Evolutionary conservation across 805 yeast species (phyloP), one percentile per base, ranked within the genome.

Genomic region (Lipomyces orientalis): DNA sequence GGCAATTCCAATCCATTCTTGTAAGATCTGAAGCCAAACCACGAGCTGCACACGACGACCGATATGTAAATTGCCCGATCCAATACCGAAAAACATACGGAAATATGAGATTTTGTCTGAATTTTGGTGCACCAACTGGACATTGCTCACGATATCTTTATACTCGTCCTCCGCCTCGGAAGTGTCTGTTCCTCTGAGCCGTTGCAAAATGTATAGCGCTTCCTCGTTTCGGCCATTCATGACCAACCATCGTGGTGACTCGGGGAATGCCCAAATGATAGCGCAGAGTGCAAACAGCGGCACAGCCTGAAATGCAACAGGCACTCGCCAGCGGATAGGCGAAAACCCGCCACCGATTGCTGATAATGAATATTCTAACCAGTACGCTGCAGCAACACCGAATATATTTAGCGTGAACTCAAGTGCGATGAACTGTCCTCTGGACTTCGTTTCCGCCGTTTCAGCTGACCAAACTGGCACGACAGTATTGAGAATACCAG

Each of bases 391-490:
- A 70, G 87, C 82, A 37, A 90, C 87, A 76, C 92, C 92, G 59
- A 87, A 80, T 70, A 87, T 84, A 33, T 61, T 61, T 54, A 87
- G 81, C 49, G 88, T 83, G 69, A 90, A 90, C 76, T 87, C 88
- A 72, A 29, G 91, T 86, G 74, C 93, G 92, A 54, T 54, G n/a
- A 51, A 52, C 34, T 29, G 19, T 9, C 61, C 64, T 86, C 55
- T 92, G 70, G 80, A 81, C 60, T 81, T 82, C 10, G 88, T 82
- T 63, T 82, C 92, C 14, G 91, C 85, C 29, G 90, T 87, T 77
- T 90, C 90, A 49, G 92, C 89, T 80, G 87, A 86, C 76, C 88
- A 90, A 74, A 90, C 80, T 56, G 94, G 93, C 39, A 89, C 90
- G 63, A 88, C 72, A 34, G 74, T 73, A 33, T 76, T 71, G 25